Conservation (phyloP, 371 early-diverging fungal species). For the Blastocladiella emersonii region DNA sequence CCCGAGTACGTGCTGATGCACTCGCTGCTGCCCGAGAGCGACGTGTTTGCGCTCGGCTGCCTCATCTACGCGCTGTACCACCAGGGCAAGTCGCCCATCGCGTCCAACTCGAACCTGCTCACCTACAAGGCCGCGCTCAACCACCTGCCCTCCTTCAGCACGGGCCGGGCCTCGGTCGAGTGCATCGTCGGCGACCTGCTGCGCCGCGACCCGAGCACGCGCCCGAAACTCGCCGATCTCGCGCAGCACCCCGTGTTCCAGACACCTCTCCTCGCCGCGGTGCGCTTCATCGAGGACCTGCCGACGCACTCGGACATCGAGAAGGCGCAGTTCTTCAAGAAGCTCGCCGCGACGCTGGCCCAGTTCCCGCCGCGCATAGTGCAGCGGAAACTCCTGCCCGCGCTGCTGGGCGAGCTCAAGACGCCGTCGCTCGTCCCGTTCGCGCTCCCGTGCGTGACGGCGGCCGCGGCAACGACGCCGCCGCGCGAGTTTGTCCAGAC, state of each 20-base stretch:
- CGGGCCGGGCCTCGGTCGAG: conserved; percentile 3
- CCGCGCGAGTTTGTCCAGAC: conserved; percentile 41
- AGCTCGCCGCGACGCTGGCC: conserved; percentile 47
- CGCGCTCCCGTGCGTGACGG: conserved; percentile 58
- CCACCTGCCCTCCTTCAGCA: conserved; percentile 13
- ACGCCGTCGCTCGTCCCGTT: conserved; percentile 53
- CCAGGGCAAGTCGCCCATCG: conserved; percentile 48
- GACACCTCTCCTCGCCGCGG: conserved; percentile 58
- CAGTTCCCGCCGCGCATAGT: conserved; percentile 42
- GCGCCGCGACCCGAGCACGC: conserved; percentile 32
- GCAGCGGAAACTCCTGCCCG: conserved; percentile 42
- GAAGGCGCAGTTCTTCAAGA: conserved; percentile 66
- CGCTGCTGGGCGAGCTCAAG: conserved; percentile 55
- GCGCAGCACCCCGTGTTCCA: conserved; percentile 59
- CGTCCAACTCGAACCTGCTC: conserved; percentile 47
- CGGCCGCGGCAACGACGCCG: conserved; percentile 37
- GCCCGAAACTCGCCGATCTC: conserved; percentile 47
- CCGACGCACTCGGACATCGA: conserved; percentile 63
- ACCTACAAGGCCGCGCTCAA: conserved; percentile 47
- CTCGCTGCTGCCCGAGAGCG: conserved; percentile 37
- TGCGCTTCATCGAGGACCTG: conserved; percentile 59
- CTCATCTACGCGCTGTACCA: conserved; percentile 59
- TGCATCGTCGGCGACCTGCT: conserved; percentile 32
- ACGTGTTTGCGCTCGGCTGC: conserved; percentile 73
- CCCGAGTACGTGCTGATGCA: conserved; percentile 60